Percentiles rank a stretch among this genome's conserved stretches.
Conservation (phyloP, 2,329 filamentous ascomycete genomes). For the Magnaporthiopsis poae region DNA sequence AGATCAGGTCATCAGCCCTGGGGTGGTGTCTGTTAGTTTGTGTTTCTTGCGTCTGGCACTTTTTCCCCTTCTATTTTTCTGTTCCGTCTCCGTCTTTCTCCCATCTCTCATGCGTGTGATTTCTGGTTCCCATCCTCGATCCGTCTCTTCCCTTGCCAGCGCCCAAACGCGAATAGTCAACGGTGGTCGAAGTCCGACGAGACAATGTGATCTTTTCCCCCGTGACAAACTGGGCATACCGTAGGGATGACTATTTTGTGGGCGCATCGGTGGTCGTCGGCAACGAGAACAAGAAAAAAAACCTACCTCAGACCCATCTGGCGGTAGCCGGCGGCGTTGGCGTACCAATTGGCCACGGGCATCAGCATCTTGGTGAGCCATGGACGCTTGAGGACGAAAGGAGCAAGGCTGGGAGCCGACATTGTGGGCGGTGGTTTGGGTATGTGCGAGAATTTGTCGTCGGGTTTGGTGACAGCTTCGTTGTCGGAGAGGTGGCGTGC, state of each 20-base stretch:
- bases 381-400: constrained; percentile 71
- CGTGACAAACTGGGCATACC: background rate
- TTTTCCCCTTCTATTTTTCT: background rate
- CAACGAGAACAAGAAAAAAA: background rate
- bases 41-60: background rate
- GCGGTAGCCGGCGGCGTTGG: constrained; percentile 56
- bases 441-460: background rate
- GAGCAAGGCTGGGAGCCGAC: constrained; percentile 64
- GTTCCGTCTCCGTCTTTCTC: background rate
- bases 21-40: constrained; percentile 1
- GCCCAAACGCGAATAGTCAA: background rate
- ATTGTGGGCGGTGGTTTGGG: constrained; percentile 24
- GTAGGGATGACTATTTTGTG: background rate
- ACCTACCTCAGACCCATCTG: constrained; percentile 10
- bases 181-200: no score
- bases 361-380: constrained; percentile 72
- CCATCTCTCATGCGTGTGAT: background rate
- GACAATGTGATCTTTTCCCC: background rate
- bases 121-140: background rate
- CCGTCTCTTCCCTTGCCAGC: background rate
- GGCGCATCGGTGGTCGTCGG: background rate
- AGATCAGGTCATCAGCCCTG: constrained; percentile 89
- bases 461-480: background rate
- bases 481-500: constrained; percentile 3
- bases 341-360: constrained; percentile 82